Evolutionary conservation across 768 basidiomycete genomes (phyloP), one percentile per base, ranked within the genome.

Genomic region (Collybiopsis confluens): DNA sequence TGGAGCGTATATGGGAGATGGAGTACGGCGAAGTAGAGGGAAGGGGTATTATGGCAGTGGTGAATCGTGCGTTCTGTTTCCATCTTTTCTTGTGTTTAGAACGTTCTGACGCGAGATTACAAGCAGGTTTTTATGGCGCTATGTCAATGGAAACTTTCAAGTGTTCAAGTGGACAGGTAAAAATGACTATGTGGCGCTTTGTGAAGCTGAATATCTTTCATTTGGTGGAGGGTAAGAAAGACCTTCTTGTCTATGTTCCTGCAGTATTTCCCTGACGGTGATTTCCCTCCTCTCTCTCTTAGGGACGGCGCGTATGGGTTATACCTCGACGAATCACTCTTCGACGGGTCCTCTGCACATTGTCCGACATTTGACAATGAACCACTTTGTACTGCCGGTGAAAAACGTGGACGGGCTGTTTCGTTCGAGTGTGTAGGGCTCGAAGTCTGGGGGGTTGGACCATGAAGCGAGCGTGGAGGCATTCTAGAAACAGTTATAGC

Each of bases 331-430:
- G 82, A 85, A 2, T 78, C 85, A 0, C 81, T 99, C 15, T 79
- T 82, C 35, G 82, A 88, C 41, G 95, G 96, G 6, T 89, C 91
- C 0, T 91, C 91, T 1, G 90, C 92, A 2, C 75, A 74, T 0
- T 93, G 92, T 61, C 87, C 85, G 1, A 93, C 93, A 1, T 98
- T 94, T 66, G 83, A 79, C 35, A 98, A 99, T 62, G 88, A 90
- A 28, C 81, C 89, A 0, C 68, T 96, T 15, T 95, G 91, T 64
- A 73, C 77, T 0, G 63, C 60, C n/a, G 73, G 77, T 0, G 63
- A 70, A 0, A 70, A 68, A 43, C 73, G 71, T 52, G 80, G 77
- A 2, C 72, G 75, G n/a, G 71, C 73, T 6, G 78, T 78, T 8
- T 68, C 74, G n/a, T 98, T 98, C 59, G 92, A 96, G 63, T 92